phyloP scores from a whole-genome alignment of 2,329 filamentous ascomycete genomes.

The Zymoseptoria brevis region DNA sequence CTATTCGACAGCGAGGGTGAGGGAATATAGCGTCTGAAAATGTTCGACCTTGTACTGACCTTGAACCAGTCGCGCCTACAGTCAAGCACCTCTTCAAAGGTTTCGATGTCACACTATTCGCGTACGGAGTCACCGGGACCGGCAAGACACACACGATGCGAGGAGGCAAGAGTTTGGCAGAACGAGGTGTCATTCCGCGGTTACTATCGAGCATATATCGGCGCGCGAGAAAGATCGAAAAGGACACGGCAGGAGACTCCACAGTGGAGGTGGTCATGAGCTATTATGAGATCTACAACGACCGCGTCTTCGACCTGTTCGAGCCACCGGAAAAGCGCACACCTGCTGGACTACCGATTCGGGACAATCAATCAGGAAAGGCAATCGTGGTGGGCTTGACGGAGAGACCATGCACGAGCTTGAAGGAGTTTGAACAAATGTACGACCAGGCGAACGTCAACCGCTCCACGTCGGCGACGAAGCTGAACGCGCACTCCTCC shows the following conservation, averaged over 20 bases:
- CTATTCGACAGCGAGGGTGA: conserved; percentile 84
- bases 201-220: conserved; percentile 65
- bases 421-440: conserved; percentile 83
- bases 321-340: conserved; percentile 79
- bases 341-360: conserved; percentile 72
- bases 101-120: conserved; percentile 95
- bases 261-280: conserved; percentile 85
- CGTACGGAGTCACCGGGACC: conserved; percentile 94
- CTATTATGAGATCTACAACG: conserved; percentile 78
- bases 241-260: conserved; percentile 49
- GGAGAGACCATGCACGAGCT: conserved; percentile 69
- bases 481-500: conserved; percentile 95
- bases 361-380: conserved; percentile 89
- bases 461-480: conserved; percentile 83
- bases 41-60: conserved; percentile 6
- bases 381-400: conserved; percentile 87
- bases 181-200: conserved; percentile 55
- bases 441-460: conserved; percentile 83
- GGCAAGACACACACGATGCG: conserved; percentile 97
- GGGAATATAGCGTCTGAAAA: conserved; percentile 19
- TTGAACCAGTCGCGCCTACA: conserved; percentile 65
- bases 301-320: conserved; percentile 84
- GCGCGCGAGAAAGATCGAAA: conserved; percentile 38
- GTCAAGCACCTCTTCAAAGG: conserved; percentile 91
- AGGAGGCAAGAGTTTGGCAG: conserved; percentile 52